Evolutionary conservation across 1,284 basidiomycete species (phyloP), one percentile per base, ranked within the genome.

Genomic region (Lentinula novae-zelandiae): DNA sequence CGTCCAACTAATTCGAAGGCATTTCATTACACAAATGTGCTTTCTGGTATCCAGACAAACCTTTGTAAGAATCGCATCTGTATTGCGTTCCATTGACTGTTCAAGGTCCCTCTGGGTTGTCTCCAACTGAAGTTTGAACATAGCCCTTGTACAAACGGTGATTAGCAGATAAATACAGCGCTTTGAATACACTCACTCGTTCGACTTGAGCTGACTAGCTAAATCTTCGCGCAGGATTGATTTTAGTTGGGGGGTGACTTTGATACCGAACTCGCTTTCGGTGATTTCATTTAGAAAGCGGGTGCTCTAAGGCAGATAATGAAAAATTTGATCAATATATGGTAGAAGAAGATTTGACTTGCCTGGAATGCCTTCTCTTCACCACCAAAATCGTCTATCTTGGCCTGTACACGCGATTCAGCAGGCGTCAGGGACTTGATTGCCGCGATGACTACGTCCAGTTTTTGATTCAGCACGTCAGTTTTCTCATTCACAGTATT

Each of bases 101-200:
- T 60, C 22, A 56, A 72, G 66, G 53, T 68, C 67, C 46, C 62
- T 59, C 42, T 64, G 55, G 10, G 64, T 64, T 0, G 64, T 62
- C 15, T 70, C 65, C 1, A 71, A 44, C 53, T 69, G 68, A 31
- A 70, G 59, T 10, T 60, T 59, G 62, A 69, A 71, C 44, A 60
- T 58, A 2, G 62, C 60, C 48, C 70, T 72, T 22, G 38, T 31
- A 17, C 12, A 36, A 51, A 22, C 17, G 2, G 13, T 15, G 13
- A 17, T 15, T 38, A 5, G 13, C 12, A 15, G n/a, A 8, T 15
- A 31, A 31, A 3, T 13, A 27, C 22, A 42, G 12, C 3, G 12
- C 17, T 42, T 40, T 61, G 22, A 13, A n/a, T 48, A 12, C 49
- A 49, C 44, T 10, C 22, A 60, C 62, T 1, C 13, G 64, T 70